Conservation (phyloP, 2,329 filamentous ascomycete genomes). For the Byssoonygena ceratinophila region DNA sequence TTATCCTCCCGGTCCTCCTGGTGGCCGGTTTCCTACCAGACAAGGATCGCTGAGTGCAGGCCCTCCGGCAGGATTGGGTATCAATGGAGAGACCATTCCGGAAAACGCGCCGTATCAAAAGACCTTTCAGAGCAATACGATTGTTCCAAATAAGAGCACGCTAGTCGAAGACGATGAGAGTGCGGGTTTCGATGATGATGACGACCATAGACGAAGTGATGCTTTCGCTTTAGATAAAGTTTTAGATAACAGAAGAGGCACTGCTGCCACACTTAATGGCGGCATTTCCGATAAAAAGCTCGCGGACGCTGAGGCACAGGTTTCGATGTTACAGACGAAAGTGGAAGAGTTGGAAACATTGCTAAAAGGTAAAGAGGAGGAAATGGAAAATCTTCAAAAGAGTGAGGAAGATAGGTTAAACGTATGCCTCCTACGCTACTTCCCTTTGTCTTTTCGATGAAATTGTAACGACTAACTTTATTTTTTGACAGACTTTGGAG, state of each 20-base stretch:
- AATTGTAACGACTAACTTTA: conserved; percentile 6
- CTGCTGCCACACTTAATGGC: conserved; percentile 39
- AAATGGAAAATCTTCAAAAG: conserved; percentile 51
- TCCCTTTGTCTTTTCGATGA: background rate
- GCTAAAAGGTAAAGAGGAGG: conserved; percentile 60
- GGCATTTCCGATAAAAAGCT: conserved; percentile 51
- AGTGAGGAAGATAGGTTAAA: conserved; percentile 45
- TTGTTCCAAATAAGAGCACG: conserved; percentile 94
- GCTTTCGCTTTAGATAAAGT: conserved; percentile 52
- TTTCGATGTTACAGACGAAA: conserved; percentile 63
- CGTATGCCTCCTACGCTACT: conserved; percentile 25
- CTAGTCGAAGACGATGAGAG: conserved; percentile 95
- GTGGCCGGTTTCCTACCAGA: conserved; percentile 31
- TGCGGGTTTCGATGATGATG: conserved; percentile 44
- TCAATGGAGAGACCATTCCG: conserved; percentile 49
- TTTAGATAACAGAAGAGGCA: conserved; percentile 37
- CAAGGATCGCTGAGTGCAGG: conserved; percentile 33
- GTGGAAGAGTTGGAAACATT: conserved; percentile 59
- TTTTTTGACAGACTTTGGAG: conserved; percentile 36
- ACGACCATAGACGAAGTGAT: conserved; percentile 50
- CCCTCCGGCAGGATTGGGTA: conserved; percentile 36
- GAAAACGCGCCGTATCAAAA: conserved; percentile 66
- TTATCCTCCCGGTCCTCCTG: conserved; percentile 30
- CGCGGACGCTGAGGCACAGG: conserved; percentile 68
- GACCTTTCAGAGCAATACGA: conserved; percentile 88